Evolutionary conservation across 2,329 filamentous ascomycete species (phyloP), one percentile per base, ranked within the genome.

Genomic region (Fusarium equiseti): DNA sequence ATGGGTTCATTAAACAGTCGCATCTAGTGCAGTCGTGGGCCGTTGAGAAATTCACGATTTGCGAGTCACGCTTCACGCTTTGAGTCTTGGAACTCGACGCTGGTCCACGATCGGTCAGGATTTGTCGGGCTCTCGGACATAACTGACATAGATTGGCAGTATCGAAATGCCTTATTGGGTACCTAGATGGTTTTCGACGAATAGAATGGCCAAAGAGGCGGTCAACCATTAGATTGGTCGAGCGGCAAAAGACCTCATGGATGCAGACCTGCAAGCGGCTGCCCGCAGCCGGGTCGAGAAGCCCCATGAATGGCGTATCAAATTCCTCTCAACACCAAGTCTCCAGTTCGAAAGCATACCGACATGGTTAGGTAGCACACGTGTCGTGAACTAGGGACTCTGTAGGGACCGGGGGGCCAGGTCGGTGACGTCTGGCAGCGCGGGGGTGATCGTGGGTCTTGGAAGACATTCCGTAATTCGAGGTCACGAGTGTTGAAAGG

Each of bases 1-100:
- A 74, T 73, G 73, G 63, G 48, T 68, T 75, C 70, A 75, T 75
- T 63, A 75, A 75, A 75, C 71, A 59, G 46, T 53, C n/a, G n/a
- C 38, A 42, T 45, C 42, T 75, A 74, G 73, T 73, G 68, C 59
- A 63, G 61, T 65, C 61, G 63, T 70, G 68, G 61, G 63, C 57
- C 56, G 58, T 66, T 43, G 62, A 49, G 58, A 16, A 71, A 68
- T 71, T 68, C 68, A 64, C 63, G 50, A 52, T 48, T 70, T 66
- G 62, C 70, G 70, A 73, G 71, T 74, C 68, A 72, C 57, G 58
- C 44, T 59, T 63, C 62, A 71, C 67, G 52, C 63, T 73, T 68
- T 58, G 65, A 32, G 43, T 49, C 54, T 61, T 55, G 29, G 35
- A 55, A 62, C 51, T 57, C 31, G 24, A 63, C 62, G 12, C 43